Conservation (phyloP, 306 rosid genomes). For the Crotalaria pallida region DNA sequence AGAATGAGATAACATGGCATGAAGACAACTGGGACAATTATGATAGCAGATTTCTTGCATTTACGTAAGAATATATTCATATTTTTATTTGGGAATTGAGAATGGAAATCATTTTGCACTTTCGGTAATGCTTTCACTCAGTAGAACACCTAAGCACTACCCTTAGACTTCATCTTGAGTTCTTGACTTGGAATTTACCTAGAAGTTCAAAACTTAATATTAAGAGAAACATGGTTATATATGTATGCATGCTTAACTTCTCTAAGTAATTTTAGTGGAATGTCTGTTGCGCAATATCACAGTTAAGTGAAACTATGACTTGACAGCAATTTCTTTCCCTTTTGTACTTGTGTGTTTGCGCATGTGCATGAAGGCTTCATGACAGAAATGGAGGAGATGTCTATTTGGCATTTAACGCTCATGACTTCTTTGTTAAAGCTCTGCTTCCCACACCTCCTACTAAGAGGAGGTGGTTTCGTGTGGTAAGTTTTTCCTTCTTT, state of each 20-base stretch:
- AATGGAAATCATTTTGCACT: neutral
- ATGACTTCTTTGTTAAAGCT: slow-evolving; percentile 50
- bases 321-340: neutral
- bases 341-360: slow-evolving; percentile 12
- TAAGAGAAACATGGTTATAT: neutral
- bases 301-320: slow-evolving; percentile 3
- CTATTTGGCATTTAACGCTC: slow-evolving; percentile 91
- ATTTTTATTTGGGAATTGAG: neutral
- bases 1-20: slow-evolving; percentile 92
- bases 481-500: slow-evolving; percentile 57
- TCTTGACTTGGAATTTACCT: slow-evolving; percentile 2
- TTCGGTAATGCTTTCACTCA: neutral
- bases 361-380: slow-evolving; percentile 58
- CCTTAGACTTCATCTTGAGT: slow-evolving; percentile 8
- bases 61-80: slow-evolving; percentile 58
- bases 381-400: slow-evolving; percentile 65
- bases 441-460: slow-evolving; percentile 58
- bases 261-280: neutral
- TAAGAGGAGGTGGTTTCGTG: slow-evolving; percentile 72
- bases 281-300: neutral
- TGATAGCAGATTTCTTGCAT: slow-evolving; percentile 90
- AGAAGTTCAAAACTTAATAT: neutral
- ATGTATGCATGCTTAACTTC: neutral
- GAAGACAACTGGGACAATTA: slow-evolving; percentile 78
- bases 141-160: neutral